Evolutionary conservation across 208 protist species (phyloP).

Genomic region (Strigomonas galati): DNA sequence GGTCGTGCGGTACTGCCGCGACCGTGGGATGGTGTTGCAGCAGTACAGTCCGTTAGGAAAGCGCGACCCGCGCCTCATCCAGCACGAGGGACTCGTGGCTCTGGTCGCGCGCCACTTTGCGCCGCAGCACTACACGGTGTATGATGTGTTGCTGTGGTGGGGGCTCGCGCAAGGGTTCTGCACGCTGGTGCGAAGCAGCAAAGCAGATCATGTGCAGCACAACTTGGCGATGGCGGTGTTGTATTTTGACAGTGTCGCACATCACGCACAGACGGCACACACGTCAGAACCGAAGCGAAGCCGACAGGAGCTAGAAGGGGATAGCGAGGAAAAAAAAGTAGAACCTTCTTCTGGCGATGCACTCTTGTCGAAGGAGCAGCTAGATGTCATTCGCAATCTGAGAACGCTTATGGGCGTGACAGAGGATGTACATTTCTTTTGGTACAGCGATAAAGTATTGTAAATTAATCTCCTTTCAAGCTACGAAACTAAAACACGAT

Average conservation of each 20-base stretch:
- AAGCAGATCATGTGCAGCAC: conserved; percentile 29
- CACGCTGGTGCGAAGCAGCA: conserved; percentile 56
- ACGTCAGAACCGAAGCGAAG: too few species aligned
- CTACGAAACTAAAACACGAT: too few species aligned
- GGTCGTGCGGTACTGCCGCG: conserved; percentile 48
- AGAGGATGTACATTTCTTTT: conserved; percentile 60
- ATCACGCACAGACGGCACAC: background rate
- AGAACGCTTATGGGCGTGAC: conserved; percentile 36
- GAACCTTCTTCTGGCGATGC: conserved; percentile 3
- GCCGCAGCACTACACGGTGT: conserved; percentile 23
- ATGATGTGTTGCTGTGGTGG: conserved; percentile 73
- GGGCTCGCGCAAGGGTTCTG: conserved; percentile 67
- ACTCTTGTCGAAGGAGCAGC: conserved; percentile 38
- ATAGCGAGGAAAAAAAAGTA: background rate
- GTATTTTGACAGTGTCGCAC: conserved; percentile 33
- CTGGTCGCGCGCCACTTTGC: conserved; percentile 39
- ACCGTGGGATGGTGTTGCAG: conserved; percentile 65
- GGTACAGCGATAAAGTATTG: conserved; percentile 56
- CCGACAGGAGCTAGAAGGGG: background rate
- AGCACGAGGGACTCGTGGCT: conserved; percentile 43
- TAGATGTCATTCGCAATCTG: conserved; percentile 33
- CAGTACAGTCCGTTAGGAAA: conserved; percentile 81
- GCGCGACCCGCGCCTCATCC: conserved; percentile 36
- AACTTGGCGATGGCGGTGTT: conserved; percentile 37
- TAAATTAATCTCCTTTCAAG: too few species aligned